These are phyloP conservation scores for Allomyces arbusculus DNA, from an alignment of 192 early-diverging fungal genomes.

Conservation along the genomic window DNA sequence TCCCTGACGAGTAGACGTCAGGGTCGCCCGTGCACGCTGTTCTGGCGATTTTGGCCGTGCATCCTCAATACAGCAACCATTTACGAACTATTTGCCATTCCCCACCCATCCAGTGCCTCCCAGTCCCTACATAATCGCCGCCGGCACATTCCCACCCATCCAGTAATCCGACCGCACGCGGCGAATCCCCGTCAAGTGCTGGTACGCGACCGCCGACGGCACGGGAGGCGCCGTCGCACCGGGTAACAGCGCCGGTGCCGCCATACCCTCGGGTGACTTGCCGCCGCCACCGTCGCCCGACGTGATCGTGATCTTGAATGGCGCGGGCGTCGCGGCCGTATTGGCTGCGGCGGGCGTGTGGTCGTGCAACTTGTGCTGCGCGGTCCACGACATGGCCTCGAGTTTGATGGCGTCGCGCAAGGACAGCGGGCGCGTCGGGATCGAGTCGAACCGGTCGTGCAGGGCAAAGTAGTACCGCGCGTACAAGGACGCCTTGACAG, in stretches of 20 bases:
- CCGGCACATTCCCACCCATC: background rate
- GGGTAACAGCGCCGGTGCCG: background rate
- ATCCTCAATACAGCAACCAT: no score
- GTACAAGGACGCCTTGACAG: constrained; percentile 40
- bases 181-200: background rate
- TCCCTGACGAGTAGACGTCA: no score
- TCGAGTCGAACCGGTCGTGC: constrained; percentile 20
- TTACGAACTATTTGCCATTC: no score
- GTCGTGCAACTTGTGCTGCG: no score
- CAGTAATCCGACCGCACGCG: background rate
- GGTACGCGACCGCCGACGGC: background rate
- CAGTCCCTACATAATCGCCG: background rate
- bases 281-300: no score
- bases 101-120: no score
- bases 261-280: background rate
- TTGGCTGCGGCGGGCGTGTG: background rate
- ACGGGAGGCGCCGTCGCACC: background rate
- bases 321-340: background rate
- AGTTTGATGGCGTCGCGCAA: constrained; percentile 4
- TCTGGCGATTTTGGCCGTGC: no score
- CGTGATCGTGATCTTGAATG: background rate
- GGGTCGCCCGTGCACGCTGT: no score
- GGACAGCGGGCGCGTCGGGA: constrained; percentile 5
- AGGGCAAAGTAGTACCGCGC: constrained; percentile 41
- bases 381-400: constrained; percentile 1